Conservation (phyloP, 2,329 filamentous ascomycete species). For the Colletotrichum scovillei region DNA sequence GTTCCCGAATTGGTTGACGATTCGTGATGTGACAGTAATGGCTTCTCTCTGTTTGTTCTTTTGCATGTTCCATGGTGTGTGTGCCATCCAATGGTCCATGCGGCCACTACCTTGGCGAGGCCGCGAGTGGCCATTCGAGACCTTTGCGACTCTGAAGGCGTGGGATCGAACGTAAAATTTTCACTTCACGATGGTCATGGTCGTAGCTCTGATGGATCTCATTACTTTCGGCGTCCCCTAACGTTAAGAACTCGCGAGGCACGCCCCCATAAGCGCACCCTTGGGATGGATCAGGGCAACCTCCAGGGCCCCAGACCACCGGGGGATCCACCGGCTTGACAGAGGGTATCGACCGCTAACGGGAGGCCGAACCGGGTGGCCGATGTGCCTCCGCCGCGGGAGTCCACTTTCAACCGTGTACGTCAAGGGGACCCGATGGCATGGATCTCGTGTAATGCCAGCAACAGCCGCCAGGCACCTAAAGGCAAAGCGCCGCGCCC, state of each 20-base stretch:
- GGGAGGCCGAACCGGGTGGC: slow-evolving; percentile 35
- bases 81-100: neutral
- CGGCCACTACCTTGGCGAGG: neutral
- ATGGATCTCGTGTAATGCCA: slow-evolving; percentile 33
- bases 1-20: slow-evolving; percentile 6
- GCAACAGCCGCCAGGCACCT: slow-evolving; percentile 31
- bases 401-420: slow-evolving; percentile 35
- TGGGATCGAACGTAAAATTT: slow-evolving; percentile 23
- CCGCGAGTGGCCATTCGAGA: neutral
- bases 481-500: slow-evolving; percentile 35
- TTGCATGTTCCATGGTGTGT: slow-evolving; percentile 2
- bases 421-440: slow-evolving; percentile 36
- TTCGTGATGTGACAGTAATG: slow-evolving; percentile 2
- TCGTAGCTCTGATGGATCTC: slow-evolving; percentile 32
- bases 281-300: slow-evolving; percentile 8
- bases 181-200: slow-evolving; percentile 29
- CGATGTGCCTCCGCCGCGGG: slow-evolving; percentile 29
- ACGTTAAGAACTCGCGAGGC: slow-evolving; percentile 37
- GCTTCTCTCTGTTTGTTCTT: neutral
- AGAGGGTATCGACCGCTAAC: slow-evolving; percentile 30
- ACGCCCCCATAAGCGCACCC: slow-evolving; percentile 22
- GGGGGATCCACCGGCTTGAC: slow-evolving; percentile 29
- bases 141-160: neutral
- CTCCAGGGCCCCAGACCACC: slow-evolving; percentile 1
- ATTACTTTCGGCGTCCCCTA: slow-evolving; percentile 34